These are phyloP conservation scores for Pythium dissotocum DNA, from an alignment of 352 stramenopile species.

Conservation along the genomic window DNA sequence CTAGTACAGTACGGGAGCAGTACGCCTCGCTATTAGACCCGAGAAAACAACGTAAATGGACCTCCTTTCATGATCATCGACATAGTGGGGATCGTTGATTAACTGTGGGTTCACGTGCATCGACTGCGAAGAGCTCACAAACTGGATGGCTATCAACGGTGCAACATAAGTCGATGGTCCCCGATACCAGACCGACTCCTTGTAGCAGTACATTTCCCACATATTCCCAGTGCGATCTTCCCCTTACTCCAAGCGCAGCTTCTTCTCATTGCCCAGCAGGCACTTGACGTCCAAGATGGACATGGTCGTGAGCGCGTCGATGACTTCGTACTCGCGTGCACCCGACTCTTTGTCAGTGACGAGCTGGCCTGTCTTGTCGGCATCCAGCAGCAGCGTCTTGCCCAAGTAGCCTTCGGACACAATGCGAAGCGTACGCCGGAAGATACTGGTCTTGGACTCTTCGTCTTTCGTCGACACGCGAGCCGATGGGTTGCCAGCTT, in stretches of 20 bases:
- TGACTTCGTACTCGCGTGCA: conserved; percentile 35
- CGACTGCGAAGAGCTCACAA: too few species aligned
- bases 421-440: conserved; percentile 37
- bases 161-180: too few species aligned
- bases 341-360: conserved; percentile 26
- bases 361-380: conserved; percentile 32
- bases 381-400: conserved; percentile 38
- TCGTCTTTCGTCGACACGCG: neutral
- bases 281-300: conserved; percentile 57
- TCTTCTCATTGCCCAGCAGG: conserved; percentile 34
- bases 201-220: too few species aligned
- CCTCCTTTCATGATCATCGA: too few species aligned
- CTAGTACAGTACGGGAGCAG: too few species aligned
- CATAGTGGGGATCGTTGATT: too few species aligned
- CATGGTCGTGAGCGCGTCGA: conserved; percentile 45
- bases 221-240: too few species aligned
- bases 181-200: too few species aligned
- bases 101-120: too few species aligned
- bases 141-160: too few species aligned
- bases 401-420: conserved; percentile 38
- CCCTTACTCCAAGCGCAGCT: neutral
- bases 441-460: conserved; percentile 36
- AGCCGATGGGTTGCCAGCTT: neutral
- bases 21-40: too few species aligned
- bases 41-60: too few species aligned